Evolutionary conservation across 148 eudicot genomes (phyloP), one percentile per base, ranked within the genome.

Genomic region (Simmondsia chinensis): DNA sequence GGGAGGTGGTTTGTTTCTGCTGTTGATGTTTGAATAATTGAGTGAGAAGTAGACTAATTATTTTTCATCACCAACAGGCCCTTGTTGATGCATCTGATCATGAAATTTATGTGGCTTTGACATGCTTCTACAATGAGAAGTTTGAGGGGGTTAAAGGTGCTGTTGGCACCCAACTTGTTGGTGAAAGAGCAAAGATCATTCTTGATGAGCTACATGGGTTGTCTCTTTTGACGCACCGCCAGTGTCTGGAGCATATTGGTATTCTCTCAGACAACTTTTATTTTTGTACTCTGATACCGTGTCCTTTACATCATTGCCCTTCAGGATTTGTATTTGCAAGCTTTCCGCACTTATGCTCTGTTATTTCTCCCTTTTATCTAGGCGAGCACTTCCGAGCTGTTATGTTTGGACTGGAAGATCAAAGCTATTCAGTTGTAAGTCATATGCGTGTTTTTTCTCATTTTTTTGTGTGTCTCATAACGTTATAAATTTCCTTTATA

Each of bases 211-310:
- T 76, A 26, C 82, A 56, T 52, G 67, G 64, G 42, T 35, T 85
- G 53, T 66, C 78, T 31, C 80, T 81, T 55, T 62, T 78, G 42
- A 84, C 95, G 28, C 95, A 60, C 24, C 54, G 44, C 18, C 81
- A 85, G 46, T 91, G 97, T 57, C 56, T 82, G 42, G 79, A 79
- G 65, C 85, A 91, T 73, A 71, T 91, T 47, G 97, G 97, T 91
- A 82, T 51, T 12, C 16, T 35, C 34, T 50, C 13, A 16, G n/a
- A n/a, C n/a, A n/a, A n/a, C n/a, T n/a, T 46, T 7, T 9, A 36
- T 26, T 35, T 7, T 16, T 28, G 9, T 17, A 26, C 25, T 27
- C n/a, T 14, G 9, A 27, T n/a, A n/a, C n/a, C n/a, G n/a, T n/a
- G n/a, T n/a, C n/a, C n/a, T n/a, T n/a, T n/a, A n/a, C n/a, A n/a